phyloP scores from a whole-genome alignment of 2,329 filamentous ascomycete species.

The Fusarium compactum region DNA sequence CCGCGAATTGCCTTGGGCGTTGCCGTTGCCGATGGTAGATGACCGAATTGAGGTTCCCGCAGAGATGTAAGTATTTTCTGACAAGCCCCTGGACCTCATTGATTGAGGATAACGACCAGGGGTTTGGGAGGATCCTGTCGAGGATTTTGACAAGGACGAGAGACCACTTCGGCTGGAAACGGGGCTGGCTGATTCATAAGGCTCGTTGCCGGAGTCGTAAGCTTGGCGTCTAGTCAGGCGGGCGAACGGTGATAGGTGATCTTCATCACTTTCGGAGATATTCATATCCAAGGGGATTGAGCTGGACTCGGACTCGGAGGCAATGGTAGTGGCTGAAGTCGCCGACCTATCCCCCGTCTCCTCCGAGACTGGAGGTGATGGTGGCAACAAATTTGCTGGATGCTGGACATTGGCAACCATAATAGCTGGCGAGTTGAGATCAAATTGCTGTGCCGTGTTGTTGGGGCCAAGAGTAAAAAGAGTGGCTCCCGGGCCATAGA shows the following conservation, averaged over 20 bases:
- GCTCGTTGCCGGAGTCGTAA: conserved; percentile 68
- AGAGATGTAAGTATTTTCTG: conserved; percentile 77
- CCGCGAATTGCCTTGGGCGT: conserved; percentile 20
- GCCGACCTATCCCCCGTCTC: conserved; percentile 70
- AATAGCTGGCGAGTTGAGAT: conserved; percentile 83
- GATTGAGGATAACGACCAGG: conserved; percentile 64
- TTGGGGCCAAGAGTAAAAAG: conserved; percentile 92
- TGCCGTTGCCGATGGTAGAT: conserved; percentile 48
- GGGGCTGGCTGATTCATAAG: conserved; percentile 75
- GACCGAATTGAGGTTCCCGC: conserved; percentile 65
- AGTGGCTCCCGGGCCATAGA: conserved; percentile 90
- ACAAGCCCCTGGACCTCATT: conserved; percentile 65
- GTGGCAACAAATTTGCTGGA: conserved; percentile 79
- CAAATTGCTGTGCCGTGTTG: conserved; percentile 93
- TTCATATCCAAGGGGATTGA: conserved; percentile 68
- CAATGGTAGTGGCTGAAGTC: conserved; percentile 60
- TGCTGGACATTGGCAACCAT: conserved; percentile 92
- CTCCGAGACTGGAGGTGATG: conserved; percentile 85
- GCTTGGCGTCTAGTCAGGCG: conserved; percentile 80
- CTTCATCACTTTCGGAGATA: conserved; percentile 81
- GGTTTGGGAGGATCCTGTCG: conserved; percentile 67
- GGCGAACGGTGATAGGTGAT: conserved; percentile 79
- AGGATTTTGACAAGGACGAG: conserved; percentile 69
- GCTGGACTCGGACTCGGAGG: conserved; percentile 66
- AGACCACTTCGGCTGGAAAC: conserved; percentile 71